Evolutionary conservation across 345 rosid genomes (phyloP).

Genomic region (Stellera chamaejasme): DNA sequence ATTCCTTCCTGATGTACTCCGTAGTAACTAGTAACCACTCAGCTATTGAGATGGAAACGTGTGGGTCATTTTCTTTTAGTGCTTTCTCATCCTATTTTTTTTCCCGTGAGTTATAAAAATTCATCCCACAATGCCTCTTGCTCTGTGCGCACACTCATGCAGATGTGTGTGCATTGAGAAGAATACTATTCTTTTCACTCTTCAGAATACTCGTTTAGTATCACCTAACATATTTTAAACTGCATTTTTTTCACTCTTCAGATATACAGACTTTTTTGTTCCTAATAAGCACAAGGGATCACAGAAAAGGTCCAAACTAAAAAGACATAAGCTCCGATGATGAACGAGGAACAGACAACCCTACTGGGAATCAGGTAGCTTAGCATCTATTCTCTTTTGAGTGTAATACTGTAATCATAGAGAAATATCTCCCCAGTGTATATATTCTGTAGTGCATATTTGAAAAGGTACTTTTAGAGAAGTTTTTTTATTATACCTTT

Average conservation of each 20-base stretch:
- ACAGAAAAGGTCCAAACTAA: slow-evolving; percentile 24
- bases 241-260: slow-evolving; percentile 10
- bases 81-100: too few species aligned
- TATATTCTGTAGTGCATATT: background rate
- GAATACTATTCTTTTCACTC: too few species aligned
- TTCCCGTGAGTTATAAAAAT: too few species aligned
- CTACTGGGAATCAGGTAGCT: slow-evolving; percentile 26
- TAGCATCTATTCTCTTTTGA: background rate
- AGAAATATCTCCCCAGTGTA: background rate
- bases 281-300: slow-evolving; percentile 32
- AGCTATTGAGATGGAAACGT: too few species aligned
- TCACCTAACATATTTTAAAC: too few species aligned
- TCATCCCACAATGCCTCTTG: too few species aligned
- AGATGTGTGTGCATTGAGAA: too few species aligned
- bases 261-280: slow-evolving; percentile 83
- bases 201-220: too few species aligned
- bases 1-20: too few species aligned
- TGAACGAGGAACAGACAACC: slow-evolving; percentile 23
- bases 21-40: too few species aligned
- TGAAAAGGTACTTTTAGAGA: background rate
- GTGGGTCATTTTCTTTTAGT: too few species aligned
- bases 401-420: slow-evolving; percentile 1
- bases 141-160: too few species aligned
- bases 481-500: slow-evolving; percentile 1
- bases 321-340: slow-evolving; percentile 35